Percentiles rank a stretch among this genome's conserved stretches.
Conservation (phyloP, 2,329 filamentous ascomycete genomes). For the Cordyceps fumosorosea region DNA sequence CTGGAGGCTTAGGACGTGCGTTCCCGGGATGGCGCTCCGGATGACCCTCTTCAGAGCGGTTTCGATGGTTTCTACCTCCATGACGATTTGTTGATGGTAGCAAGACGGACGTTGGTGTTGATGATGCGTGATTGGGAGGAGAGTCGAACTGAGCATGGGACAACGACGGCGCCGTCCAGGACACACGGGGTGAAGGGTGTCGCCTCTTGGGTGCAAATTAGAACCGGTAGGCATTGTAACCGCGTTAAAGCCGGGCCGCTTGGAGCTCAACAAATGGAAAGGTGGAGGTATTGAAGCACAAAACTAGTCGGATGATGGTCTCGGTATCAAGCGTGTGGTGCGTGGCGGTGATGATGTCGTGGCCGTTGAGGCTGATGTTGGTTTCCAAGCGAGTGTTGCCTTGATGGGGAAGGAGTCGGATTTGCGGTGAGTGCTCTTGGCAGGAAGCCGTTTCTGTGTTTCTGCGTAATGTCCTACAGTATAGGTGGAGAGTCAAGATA, state of each 20-base stretch:
- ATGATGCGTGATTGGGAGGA: background rate
- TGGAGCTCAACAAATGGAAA: background rate
- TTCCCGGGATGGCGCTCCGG: constrained; percentile 25
- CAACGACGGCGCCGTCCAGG: background rate
- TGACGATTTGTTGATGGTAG: constrained; percentile 19
- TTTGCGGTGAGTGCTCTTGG: background rate
- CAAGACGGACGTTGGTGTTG: too few species aligned
- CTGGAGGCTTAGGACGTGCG: constrained; percentile 26
- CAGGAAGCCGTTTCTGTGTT: background rate
- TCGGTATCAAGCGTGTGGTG: background rate
- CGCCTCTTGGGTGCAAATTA: background rate
- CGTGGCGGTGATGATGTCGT: background rate
- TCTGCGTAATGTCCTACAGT: background rate
- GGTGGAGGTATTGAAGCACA: background rate
- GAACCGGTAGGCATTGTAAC: background rate
- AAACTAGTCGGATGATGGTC: background rate
- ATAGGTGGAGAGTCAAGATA: background rate
- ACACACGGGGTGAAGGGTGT: background rate
- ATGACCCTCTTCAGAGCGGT: constrained; percentile 31
- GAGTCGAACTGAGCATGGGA: background rate
- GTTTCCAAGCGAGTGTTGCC: background rate
- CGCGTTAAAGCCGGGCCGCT: background rate
- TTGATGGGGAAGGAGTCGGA: background rate
- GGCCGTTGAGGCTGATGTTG: background rate
- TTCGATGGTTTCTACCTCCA: constrained; percentile 27